Conservation (phyloP, 2,329 filamentous ascomycete genomes). For the Monosporascus sp. region DNA sequence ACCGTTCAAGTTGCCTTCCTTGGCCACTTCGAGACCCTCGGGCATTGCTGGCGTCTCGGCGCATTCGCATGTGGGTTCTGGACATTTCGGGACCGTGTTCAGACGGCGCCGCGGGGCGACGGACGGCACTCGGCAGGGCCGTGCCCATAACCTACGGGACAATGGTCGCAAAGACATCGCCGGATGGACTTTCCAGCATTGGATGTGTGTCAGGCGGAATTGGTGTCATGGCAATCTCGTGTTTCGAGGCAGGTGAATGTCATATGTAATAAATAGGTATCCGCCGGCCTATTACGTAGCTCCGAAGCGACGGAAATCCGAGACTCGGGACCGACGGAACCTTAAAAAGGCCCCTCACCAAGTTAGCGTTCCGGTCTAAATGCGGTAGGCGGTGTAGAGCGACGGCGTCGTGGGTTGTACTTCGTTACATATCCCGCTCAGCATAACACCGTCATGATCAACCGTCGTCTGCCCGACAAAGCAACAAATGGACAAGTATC, state of each 20-base stretch:
- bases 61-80: slow-evolving; percentile 71
- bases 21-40: slow-evolving; percentile 68
- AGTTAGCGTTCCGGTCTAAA: no score
- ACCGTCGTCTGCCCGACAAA: no score
- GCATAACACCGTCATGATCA: no score
- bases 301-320: not conserved
- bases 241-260: not conserved
- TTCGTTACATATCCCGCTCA: no score
- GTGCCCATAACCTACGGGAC: slow-evolving; percentile 5
- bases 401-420: no score
- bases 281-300: not conserved
- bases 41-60: slow-evolving; percentile 61
- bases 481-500: no score
- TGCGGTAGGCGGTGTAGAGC: no score
- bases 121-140: not conserved
- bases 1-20: slow-evolving; percentile 62
- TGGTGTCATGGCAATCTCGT: not conserved
- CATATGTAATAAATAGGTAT: not conserved
- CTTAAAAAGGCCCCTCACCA: no score
- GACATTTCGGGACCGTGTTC: slow-evolving; percentile 53
- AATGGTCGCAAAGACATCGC: slow-evolving; percentile 20
- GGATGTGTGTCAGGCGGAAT: not conserved
- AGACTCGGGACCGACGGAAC: not conserved
- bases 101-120: slow-evolving; percentile 9
- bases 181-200: not conserved